Evolutionary conservation across 2,329 filamentous ascomycete genomes (phyloP).

Genomic region (Colletotrichum plurivorum): DNA sequence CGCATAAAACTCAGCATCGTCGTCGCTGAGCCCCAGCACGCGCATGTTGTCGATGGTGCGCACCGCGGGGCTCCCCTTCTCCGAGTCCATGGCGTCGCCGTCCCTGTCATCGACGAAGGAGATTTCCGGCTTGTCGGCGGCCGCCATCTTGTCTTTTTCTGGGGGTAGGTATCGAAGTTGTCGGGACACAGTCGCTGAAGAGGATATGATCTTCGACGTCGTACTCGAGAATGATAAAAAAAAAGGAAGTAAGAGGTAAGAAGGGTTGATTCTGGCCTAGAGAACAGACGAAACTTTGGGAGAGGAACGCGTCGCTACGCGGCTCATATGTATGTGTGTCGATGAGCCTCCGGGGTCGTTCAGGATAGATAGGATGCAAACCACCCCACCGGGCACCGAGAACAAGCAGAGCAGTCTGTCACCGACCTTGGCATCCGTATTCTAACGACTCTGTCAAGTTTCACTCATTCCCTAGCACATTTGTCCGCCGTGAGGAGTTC

Average conservation of each 20-base stretch:
- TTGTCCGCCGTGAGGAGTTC: conserved; percentile 1
- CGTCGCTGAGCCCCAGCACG: conserved; percentile 47
- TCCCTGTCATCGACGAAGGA: conserved; percentile 43
- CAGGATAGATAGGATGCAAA: neutral
- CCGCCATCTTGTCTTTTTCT: conserved; percentile 8
- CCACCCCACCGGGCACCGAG: neutral
- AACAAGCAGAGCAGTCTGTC: neutral
- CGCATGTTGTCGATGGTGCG: conserved; percentile 47
- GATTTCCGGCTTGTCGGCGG: conserved; percentile 44
- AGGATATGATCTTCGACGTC: neutral
- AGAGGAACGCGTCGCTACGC: conserved; percentile 7
- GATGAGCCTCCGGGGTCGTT: neutral
- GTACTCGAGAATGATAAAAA: conserved; percentile 1
- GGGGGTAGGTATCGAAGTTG: neutral
- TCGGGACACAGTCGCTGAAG: neutral
- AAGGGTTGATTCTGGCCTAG: conserved; percentile 20
- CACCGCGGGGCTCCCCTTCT: conserved; percentile 41
- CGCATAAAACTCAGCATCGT: conserved; percentile 48
- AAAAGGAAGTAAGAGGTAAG: conserved; percentile 11
- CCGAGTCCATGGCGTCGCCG: conserved; percentile 26
- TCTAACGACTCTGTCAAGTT: neutral
- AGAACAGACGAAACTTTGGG: neutral
- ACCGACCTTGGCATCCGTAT: neutral
- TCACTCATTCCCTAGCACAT: neutral
- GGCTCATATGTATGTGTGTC: conserved; percentile 28